A percentile compares a stretch with the other conserved stretches of the same genome.
phyloP scores from a whole-genome alignment of 2,329 filamentous ascomycete genomes.

The Fusarium abutilonis region DNA sequence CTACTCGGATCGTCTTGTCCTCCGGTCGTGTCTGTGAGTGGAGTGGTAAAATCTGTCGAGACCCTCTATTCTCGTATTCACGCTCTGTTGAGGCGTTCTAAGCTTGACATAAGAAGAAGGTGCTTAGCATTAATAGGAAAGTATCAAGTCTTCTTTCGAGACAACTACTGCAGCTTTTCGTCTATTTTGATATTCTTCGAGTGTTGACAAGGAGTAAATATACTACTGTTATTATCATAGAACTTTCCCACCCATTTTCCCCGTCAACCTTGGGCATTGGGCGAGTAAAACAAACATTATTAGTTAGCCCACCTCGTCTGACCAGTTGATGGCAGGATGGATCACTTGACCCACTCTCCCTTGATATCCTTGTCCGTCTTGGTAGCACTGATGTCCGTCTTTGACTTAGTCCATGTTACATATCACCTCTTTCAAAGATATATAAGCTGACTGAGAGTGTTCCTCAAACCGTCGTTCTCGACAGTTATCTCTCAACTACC shows the following conservation, averaged over 20 bases:
- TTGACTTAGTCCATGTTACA: not conserved
- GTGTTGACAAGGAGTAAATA: too few relatives aligned
- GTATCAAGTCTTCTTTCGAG: not conserved
- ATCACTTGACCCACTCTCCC: not conserved
- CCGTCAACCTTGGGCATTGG: not conserved
- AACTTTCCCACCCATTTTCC: too few relatives aligned
- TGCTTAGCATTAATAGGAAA: too few relatives aligned
- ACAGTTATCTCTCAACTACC: not conserved
- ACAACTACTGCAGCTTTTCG: not conserved
- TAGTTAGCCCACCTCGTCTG: not conserved
- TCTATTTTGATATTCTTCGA: too few relatives aligned
- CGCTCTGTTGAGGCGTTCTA: too few relatives aligned
- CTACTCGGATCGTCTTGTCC: not conserved
- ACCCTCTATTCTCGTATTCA: not conserved
- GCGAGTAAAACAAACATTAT: not conserved
- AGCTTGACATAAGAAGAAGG: not conserved
- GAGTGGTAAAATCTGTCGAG: not conserved
- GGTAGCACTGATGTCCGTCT: not conserved
- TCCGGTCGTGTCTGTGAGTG: not conserved
- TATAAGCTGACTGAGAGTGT: not conserved
- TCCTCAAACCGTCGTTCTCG: not conserved
- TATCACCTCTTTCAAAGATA: not conserved
- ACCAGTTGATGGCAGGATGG: not conserved
- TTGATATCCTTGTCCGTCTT: not conserved
- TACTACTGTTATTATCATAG: accelerated